A percentile compares a stretch with the other conserved stretches of the same genome.
phyloP scores from a whole-genome alignment of 1,139 yeast genomes.

The Pichia sp. region DNA sequence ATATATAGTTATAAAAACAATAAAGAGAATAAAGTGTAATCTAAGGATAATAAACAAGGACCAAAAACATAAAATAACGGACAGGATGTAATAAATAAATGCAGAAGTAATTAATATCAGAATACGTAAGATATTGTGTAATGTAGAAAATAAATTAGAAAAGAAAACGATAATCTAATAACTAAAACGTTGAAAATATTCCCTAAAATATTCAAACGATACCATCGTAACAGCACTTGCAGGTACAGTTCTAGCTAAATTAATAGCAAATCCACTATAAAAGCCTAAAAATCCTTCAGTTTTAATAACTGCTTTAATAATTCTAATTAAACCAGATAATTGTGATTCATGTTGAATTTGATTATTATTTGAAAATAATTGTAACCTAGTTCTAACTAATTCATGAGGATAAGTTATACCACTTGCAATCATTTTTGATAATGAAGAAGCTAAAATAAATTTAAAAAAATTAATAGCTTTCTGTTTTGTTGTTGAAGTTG shows the following conservation, averaged over 20 bases:
- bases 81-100: too few species aligned
- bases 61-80: too few species aligned
- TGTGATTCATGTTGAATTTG: slow-evolving; percentile 16
- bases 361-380: slow-evolving; percentile 35
- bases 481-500: slow-evolving; percentile 4
- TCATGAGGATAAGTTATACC: slow-evolving; percentile 94
- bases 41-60: too few species aligned
- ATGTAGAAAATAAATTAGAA: too few species aligned
- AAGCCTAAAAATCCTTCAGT: slow-evolving; percentile 80
- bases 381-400: slow-evolving; percentile 86
- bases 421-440: slow-evolving; percentile 86
- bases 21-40: too few species aligned
- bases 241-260: slow-evolving; percentile 87
- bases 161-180: not conserved
- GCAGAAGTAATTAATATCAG: not conserved
- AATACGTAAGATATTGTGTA: not conserved
- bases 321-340: slow-evolving; percentile 34
- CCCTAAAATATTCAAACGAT: slow-evolving; percentile 83
- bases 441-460: slow-evolving; percentile 66
- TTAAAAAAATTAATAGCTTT: slow-evolving; percentile 32
- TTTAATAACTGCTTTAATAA: slow-evolving; percentile 47
- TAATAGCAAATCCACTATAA: slow-evolving; percentile 84
- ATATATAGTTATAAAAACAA: too few species aligned
- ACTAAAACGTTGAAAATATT: slow-evolving; percentile 37
- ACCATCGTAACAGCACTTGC: slow-evolving; percentile 91